phyloP scores from a whole-genome alignment of 2,329 filamentous ascomycete genomes.

The Trichoderma hamatum region DNA sequence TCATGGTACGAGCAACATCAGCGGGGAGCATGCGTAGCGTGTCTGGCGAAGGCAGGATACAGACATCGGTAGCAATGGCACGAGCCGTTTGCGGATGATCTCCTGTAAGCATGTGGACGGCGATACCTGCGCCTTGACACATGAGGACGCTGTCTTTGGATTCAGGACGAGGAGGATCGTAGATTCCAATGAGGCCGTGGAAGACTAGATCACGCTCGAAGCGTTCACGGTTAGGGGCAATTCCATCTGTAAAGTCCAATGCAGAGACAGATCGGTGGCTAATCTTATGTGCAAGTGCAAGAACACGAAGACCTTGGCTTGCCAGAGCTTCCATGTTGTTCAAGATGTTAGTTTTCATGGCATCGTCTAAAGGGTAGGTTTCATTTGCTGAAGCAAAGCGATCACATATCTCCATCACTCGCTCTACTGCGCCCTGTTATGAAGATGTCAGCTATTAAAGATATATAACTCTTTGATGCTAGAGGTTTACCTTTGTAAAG shows the following conservation, averaged over 20 bases:
- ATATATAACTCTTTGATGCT: too few species aligned
- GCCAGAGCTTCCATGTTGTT: constrained; percentile 68
- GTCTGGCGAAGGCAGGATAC: constrained; percentile 59
- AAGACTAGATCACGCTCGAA: constrained; percentile 62
- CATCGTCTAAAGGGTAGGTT: constrained; percentile 38
- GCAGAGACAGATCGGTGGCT: constrained; percentile 28
- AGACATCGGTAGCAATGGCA: constrained; percentile 63
- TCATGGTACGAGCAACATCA: too few species aligned
- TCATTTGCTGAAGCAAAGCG: constrained; percentile 47
- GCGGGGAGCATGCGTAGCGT: too few species aligned
- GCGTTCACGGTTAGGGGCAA: constrained; percentile 30
- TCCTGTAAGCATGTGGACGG: constrained; percentile 67
- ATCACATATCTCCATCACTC: constrained; percentile 63
- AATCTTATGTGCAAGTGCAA: constrained; percentile 57
- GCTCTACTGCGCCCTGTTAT: constrained; percentile 61
- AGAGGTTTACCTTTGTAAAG: constrained; percentile 51
- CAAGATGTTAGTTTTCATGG: constrained; percentile 56
- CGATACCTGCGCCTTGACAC: constrained; percentile 62
- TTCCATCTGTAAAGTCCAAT: constrained; percentile 36
- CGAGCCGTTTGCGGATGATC: constrained; percentile 64
- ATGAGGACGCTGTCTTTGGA: constrained; percentile 56
- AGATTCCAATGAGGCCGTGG: constrained; percentile 67
- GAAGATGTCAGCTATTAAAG: background rate
- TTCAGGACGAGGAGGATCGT: constrained; percentile 68
- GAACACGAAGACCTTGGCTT: constrained; percentile 66